phyloP scores from a whole-genome alignment of 2,329 filamentous ascomycete species.

The Trichophyton rubrum region DNA sequence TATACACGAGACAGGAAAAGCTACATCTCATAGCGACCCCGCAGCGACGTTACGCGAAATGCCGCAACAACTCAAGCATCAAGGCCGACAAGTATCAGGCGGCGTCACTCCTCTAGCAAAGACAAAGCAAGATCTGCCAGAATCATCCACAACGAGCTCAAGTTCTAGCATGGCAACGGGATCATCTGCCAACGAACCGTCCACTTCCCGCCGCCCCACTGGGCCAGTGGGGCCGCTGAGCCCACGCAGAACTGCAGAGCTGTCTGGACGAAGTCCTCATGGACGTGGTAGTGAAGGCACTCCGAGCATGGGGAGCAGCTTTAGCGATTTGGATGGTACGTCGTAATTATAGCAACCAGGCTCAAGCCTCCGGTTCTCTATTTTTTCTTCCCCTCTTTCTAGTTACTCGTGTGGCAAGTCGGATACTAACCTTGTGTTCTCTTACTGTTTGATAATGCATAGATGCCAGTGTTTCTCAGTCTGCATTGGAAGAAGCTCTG shows the following conservation, averaged over 20 bases:
- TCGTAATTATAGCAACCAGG: not conserved
- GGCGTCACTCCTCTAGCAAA: slow-evolving; percentile 12
- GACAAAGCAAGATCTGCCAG: slow-evolving; percentile 11
- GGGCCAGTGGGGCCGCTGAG: slow-evolving; percentile 21
- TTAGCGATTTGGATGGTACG: slow-evolving; percentile 51
- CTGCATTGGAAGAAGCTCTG: slow-evolving; percentile 51
- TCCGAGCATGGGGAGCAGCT: slow-evolving; percentile 53
- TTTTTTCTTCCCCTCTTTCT: not conserved
- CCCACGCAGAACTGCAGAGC: slow-evolving; percentile 37
- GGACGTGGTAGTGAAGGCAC: slow-evolving; percentile 41
- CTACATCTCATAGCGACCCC: slow-evolving; percentile 22
- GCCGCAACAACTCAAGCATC: slow-evolving; percentile 18
- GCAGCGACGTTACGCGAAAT: slow-evolving; percentile 32
- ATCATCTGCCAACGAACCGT: slow-evolving; percentile 8
- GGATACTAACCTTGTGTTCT: not conserved
- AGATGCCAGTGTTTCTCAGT: slow-evolving; percentile 53
- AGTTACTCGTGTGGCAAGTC: not conserved
- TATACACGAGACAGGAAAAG: slow-evolving; percentile 12
- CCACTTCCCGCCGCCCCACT: slow-evolving; percentile 4
- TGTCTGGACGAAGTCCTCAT: slow-evolving; percentile 38
- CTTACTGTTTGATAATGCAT: not conserved
- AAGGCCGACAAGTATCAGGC: slow-evolving; percentile 21
- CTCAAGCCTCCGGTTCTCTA: no score
- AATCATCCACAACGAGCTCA: slow-evolving; percentile 25
- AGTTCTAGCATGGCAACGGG: slow-evolving; percentile 26